These are phyloP conservation scores for Arabidopsis thaliana DNA, from an alignment of 345 rosid genomes.

Conservation along the genomic window DNA sequence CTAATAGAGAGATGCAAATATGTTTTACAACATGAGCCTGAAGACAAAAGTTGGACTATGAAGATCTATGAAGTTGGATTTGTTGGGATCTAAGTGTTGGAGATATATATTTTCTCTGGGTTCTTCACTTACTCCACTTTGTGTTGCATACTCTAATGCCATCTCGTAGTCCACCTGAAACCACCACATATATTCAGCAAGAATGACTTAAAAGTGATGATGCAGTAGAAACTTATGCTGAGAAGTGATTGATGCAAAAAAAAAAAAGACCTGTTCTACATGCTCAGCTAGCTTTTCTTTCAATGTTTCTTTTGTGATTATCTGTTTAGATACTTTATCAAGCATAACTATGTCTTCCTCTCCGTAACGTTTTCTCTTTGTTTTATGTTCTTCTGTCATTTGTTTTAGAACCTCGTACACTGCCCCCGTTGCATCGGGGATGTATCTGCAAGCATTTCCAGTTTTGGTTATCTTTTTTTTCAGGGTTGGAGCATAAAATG, in stretches of 20 bases:
- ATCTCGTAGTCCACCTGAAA: slow-evolving; percentile 96
- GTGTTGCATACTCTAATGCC: slow-evolving; percentile 96
- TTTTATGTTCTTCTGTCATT: slow-evolving; percentile 62
- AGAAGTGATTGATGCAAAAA: neutral
- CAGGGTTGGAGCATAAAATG: neutral
- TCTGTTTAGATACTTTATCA: slow-evolving; percentile 58
- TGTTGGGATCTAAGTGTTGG: slow-evolving; percentile 54
- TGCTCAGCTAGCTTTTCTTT: slow-evolving; percentile 75
- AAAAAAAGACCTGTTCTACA: slow-evolving; percentile 73
- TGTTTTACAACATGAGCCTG: slow-evolving; percentile 56
- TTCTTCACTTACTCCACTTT: slow-evolving; percentile 89
- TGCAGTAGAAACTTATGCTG: neutral
- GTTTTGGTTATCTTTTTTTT: neutral
- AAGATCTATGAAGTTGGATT: slow-evolving; percentile 54
- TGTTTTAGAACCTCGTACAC: slow-evolving; percentile 74
- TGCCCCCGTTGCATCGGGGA: slow-evolving; percentile 84
- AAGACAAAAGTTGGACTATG: slow-evolving; percentile 67
- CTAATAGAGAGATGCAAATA: slow-evolving; percentile 1
- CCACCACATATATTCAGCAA: slow-evolving; percentile 15
- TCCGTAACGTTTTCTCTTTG: slow-evolving; percentile 61
- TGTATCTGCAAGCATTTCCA: slow-evolving; percentile 58
- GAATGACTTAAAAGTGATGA: neutral
- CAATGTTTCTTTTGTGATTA: slow-evolving; percentile 74
- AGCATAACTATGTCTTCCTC: slow-evolving; percentile 63
- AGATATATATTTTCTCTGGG: slow-evolving; percentile 73